Percentiles rank a stretch among this genome's conserved stretches.
phyloP scores from a whole-genome alignment of 495 filamentous ascomycete species.

The Lindgomyces ingoldianus region DNA sequence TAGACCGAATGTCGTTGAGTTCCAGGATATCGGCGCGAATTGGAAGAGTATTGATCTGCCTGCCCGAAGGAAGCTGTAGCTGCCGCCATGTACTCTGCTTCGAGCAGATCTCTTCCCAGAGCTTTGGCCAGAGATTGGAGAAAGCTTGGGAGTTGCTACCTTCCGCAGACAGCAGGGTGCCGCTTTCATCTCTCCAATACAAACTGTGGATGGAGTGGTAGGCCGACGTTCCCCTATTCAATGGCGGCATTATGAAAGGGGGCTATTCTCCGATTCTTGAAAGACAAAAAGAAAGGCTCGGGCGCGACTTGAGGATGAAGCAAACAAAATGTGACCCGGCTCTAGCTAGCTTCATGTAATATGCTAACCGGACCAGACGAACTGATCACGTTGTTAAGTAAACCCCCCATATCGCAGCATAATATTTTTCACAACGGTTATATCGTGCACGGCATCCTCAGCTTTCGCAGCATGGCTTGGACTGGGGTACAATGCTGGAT shows the following conservation, averaged over 20 bases:
- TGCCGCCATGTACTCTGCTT: neutral
- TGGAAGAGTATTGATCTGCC: conserved; percentile 1
- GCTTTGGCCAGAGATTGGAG: neutral
- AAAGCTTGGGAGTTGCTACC: neutral
- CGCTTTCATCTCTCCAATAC: conserved; percentile 8
- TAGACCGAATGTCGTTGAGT: neutral
- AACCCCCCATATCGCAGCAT: too few species aligned
- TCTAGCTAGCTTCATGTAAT: too few species aligned
- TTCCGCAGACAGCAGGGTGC: conserved; percentile 5
- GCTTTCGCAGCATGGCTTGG: too few species aligned
- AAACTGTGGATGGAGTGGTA: conserved; percentile 20
- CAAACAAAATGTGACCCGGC: neutral
- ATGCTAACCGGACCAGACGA: too few species aligned
- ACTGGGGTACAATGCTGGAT: too few species aligned
- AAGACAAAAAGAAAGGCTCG: neutral
- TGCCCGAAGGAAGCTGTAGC: conserved; percentile 3
- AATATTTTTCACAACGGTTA: too few species aligned
- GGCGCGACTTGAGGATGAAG: neutral
- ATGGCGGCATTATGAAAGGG: neutral
- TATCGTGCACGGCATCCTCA: too few species aligned
- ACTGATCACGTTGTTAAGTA: too few species aligned
- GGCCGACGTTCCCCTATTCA: conserved; percentile 12
- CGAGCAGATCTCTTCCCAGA: neutral
- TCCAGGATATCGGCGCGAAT: neutral
- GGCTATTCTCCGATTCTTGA: too few species aligned